Conservation (phyloP, 306 rosid species). For the Cotoneaster glaucophyllus region DNA sequence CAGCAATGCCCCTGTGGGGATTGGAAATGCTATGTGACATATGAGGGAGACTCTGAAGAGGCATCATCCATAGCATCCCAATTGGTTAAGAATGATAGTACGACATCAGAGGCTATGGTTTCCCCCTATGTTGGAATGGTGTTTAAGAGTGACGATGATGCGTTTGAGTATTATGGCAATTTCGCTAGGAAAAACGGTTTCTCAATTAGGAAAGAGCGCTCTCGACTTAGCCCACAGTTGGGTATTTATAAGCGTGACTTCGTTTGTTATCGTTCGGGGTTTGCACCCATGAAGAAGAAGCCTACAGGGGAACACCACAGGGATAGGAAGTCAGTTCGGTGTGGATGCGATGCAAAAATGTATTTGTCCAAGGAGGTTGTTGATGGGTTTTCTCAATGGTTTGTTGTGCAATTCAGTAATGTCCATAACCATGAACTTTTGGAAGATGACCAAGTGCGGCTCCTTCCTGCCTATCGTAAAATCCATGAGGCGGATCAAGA, state of each 20-base stretch:
- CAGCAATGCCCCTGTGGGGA: conserved; percentile 99
- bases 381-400: conserved; percentile 83
- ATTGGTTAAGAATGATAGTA: conserved; percentile 42
- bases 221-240: conserved; percentile 86
- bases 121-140: conserved; percentile 95
- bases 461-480: conserved; percentile 85
- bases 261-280: conserved; percentile 94
- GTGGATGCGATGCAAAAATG: conserved; percentile 98
- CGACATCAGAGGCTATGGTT: conserved; percentile 53
- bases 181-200: conserved; percentile 87
- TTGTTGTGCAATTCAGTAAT: conserved; percentile 86
- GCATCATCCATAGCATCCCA: conserved; percentile 45
- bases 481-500: conserved; percentile 92
- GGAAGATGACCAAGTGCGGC: conserved; percentile 95
- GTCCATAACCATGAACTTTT: conserved; percentile 88
- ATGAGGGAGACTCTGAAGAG: conserved; percentile 66
- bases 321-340: conserved; percentile 85
- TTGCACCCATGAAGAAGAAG: conserved; percentile 84
- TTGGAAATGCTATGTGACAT: conserved; percentile 84
- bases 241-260: conserved; percentile 91
- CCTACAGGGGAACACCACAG: conserved; percentile 77
- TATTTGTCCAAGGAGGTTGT: conserved; percentile 80
- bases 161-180: conserved; percentile 84
- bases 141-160: conserved; percentile 81
- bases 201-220: conserved; percentile 84